A percentile compares a stretch with the other conserved stretches of the same genome.
Evolutionary conservation across 1,284 basidiomycete genomes (phyloP).

Genomic region (Ustilago xerochloae): DNA sequence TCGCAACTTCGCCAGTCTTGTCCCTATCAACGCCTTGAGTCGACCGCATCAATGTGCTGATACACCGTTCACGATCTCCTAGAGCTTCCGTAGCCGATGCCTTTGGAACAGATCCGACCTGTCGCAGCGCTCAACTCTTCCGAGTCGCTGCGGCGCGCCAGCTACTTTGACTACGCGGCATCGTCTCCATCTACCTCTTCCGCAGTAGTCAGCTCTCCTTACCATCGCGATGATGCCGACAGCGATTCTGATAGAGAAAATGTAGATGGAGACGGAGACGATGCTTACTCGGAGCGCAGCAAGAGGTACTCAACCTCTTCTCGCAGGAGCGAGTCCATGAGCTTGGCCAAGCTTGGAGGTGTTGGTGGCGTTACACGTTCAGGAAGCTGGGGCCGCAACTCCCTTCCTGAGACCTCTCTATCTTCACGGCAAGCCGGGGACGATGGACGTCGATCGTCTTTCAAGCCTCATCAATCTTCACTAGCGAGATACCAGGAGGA

Average conservation of each 20-base stretch:
- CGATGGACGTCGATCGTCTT: constrained; percentile 17
- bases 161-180: constrained; percentile 27
- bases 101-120: constrained; percentile 53
- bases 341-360: constrained; percentile 55
- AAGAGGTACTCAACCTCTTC: constrained; percentile 23
- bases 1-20: too few species aligned
- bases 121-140: constrained; percentile 48
- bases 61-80: constrained; percentile 8
- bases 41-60: constrained; percentile 16
- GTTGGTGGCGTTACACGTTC: constrained; percentile 61
- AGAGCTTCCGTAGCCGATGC: constrained; percentile 30
- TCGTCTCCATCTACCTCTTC: background rate
- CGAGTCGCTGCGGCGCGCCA: constrained; percentile 41
- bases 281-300: constrained; percentile 7
- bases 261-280: constrained; percentile 21
- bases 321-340: constrained; percentile 43
- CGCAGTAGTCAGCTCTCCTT: background rate
- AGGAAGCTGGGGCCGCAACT: constrained; percentile 55
- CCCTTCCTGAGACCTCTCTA: constrained; percentile 23
- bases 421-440: constrained; percentile 13
- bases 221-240: constrained; percentile 15
- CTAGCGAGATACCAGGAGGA: constrained; percentile 26
- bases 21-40: too few species aligned
- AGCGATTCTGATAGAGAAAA: constrained; percentile 23
- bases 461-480: constrained; percentile 26